Evolutionary conservation across 2,329 filamentous ascomycete genomes (phyloP).

Genomic region (Sclerotinia trifoliorum): DNA sequence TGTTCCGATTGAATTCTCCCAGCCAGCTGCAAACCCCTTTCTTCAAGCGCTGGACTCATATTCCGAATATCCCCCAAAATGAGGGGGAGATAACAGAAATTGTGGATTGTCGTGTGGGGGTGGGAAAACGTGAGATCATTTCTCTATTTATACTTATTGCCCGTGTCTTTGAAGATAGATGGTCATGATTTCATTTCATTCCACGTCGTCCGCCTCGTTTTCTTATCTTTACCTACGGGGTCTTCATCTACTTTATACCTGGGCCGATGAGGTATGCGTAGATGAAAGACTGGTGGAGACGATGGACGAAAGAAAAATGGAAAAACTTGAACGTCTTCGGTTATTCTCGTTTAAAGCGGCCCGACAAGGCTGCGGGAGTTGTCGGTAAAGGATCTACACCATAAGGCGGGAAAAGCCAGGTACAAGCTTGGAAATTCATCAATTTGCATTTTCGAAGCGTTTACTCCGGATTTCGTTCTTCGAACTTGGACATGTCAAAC

Average conservation of each 20-base stretch:
- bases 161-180: neutral
- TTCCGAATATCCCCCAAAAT: conserved; percentile 12
- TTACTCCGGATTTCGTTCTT: conserved; percentile 5
- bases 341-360: neutral
- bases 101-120: conserved; percentile 2
- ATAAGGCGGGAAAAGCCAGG: conserved; percentile 1
- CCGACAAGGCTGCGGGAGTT: conserved; percentile 14
- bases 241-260: neutral
- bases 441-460: neutral
- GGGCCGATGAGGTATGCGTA: neutral
- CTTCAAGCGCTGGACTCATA: neutral
- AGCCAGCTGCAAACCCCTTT: neutral
- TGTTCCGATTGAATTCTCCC: neutral
- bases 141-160: neutral
- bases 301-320: neutral
- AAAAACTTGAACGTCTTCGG: neutral
- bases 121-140: conserved; percentile 15
- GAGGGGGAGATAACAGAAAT: neutral
- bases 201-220: neutral
- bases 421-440: neutral
- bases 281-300: neutral
- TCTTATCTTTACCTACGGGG: conserved; percentile 14
- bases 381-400: neutral
- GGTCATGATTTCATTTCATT: neutral
- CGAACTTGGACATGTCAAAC: neutral